Evolutionary conservation across 345 rosid species (phyloP).

Genomic region (Barbarea vulgaris): DNA sequence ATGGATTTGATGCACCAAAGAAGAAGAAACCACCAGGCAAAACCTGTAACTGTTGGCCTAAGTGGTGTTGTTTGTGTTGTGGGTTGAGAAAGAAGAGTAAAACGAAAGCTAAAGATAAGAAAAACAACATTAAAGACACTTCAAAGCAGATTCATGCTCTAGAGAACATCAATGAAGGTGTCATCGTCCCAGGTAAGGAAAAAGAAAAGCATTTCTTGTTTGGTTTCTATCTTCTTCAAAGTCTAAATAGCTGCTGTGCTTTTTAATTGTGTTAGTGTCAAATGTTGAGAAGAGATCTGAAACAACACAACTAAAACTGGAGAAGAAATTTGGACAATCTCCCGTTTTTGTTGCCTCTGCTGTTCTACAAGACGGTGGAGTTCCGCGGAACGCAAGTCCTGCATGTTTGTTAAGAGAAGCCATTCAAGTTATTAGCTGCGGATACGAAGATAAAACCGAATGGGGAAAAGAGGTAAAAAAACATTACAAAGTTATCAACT

Average conservation of each 20-base stretch:
- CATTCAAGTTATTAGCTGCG: constrained; percentile 96
- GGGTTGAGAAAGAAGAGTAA: constrained; percentile 77
- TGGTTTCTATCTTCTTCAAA: neutral
- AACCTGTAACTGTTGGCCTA: constrained; percentile 97
- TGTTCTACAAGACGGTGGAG: constrained; percentile 77
- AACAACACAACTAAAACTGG: constrained; percentile 62
- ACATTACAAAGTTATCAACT: neutral
- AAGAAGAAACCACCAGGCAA: constrained; percentile 87
- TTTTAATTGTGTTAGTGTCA: constrained; percentile 45
- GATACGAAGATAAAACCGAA: constrained; percentile 97
- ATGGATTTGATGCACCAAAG: constrained; percentile 88
- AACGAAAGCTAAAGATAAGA: constrained; percentile 55
- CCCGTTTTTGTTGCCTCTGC: constrained; percentile 87
- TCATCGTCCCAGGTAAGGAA: constrained; percentile 50
- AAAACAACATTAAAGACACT: constrained; percentile 65
- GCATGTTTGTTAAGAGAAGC: constrained; percentile 87
- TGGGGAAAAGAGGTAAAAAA: constrained; percentile 92
- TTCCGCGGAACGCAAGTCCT: constrained; percentile 66
- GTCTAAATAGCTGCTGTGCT: neutral
- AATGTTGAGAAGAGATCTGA: constrained; percentile 57
- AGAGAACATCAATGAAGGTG: constrained; percentile 78
- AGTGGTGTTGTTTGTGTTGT: constrained; percentile 81
- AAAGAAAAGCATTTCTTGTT: neutral
- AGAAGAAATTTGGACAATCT: constrained; percentile 94
- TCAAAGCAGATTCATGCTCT: constrained; percentile 92